Evolutionary conservation across 2,329 filamentous ascomycete species (phyloP).

Genomic region (Hysterium pulicare): DNA sequence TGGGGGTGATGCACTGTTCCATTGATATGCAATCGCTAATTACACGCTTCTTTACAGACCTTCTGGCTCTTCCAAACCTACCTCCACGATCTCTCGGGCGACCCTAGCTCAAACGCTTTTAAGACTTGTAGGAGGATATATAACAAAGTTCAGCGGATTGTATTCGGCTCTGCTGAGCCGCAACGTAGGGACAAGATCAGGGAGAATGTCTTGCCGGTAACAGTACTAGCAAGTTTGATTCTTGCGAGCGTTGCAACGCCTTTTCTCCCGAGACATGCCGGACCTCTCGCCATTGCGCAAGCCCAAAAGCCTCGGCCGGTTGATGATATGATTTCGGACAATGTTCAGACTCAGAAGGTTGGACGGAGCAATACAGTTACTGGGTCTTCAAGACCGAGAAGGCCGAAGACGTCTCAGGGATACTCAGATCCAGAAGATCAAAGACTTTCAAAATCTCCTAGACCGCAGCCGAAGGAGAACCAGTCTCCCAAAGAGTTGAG

Average conservation of each 20-base stretch:
- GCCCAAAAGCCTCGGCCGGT: slow-evolving; percentile 69
- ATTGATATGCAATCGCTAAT: slow-evolving; percentile 24
- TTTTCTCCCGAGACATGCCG: slow-evolving; percentile 72
- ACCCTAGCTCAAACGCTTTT: slow-evolving; percentile 73
- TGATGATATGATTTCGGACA: slow-evolving; percentile 60
- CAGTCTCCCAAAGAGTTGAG: slow-evolving; percentile 27
- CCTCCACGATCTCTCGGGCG: slow-evolving; percentile 72
- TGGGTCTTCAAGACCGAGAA: slow-evolving; percentile 41
- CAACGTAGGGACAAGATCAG: slow-evolving; percentile 70
- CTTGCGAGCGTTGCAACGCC: slow-evolving; percentile 73
- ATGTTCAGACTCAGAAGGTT: slow-evolving; percentile 55
- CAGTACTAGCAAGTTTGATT: slow-evolving; percentile 76
- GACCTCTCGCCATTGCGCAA: slow-evolving; percentile 77
- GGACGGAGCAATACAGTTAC: slow-evolving; percentile 68
- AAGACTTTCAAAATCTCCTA: slow-evolving; percentile 38
- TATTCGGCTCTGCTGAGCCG: slow-evolving; percentile 72
- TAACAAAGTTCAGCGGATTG: slow-evolving; percentile 84
- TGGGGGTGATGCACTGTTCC: slow-evolving; percentile 45
- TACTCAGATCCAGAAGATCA: slow-evolving; percentile 36
- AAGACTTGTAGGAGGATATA: slow-evolving; percentile 80
- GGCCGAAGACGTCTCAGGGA: slow-evolving; percentile 37
- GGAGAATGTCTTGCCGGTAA: slow-evolving; percentile 77
- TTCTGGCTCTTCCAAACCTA: slow-evolving; percentile 92
- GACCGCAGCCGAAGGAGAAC: slow-evolving; percentile 21
- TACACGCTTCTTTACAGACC: slow-evolving; percentile 53